A percentile compares a stretch with the other conserved stretches of the same genome.
These are phyloP conservation scores for Cryphonectria nitschkei DNA, from an alignment of 2,329 filamentous ascomycete genomes.

Conservation along the genomic window DNA sequence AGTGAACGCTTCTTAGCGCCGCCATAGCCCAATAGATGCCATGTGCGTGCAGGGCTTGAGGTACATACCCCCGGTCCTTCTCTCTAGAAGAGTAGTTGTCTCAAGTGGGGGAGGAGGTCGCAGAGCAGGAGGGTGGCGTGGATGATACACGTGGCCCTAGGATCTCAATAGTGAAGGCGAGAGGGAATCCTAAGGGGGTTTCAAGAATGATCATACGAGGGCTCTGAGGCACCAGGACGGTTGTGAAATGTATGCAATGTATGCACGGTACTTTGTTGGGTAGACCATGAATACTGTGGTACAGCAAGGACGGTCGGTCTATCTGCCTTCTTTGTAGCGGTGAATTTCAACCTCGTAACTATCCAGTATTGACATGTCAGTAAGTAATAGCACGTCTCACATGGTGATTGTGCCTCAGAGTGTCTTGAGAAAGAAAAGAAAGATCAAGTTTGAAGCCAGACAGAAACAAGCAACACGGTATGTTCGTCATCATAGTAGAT, in stretches of 20 bases:
- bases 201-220: conserved; percentile 5
- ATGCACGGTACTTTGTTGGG: conserved; percentile 12
- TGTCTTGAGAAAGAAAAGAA: background rate
- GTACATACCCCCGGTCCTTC: background rate
- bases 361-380: background rate
- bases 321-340: background rate
- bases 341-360: background rate
- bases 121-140: background rate
- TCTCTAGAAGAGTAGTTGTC: background rate
- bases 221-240: background rate
- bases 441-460: background rate
- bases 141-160: conserved; percentile 15
- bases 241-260: background rate
- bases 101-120: background rate
- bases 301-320: background rate
- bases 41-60: conserved; percentile 42
- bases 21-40: conserved; percentile 57
- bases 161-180: background rate
- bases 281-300: background rate
- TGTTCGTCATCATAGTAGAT: background rate
- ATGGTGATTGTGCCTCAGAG: background rate
- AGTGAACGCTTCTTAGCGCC: conserved; percentile 47
- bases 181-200: background rate
- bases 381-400: background rate
- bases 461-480: background rate